These are phyloP conservation scores for Chlamydomonas eustigma DNA, from an alignment of 139 green algal species.

Conservation along the genomic window DNA sequence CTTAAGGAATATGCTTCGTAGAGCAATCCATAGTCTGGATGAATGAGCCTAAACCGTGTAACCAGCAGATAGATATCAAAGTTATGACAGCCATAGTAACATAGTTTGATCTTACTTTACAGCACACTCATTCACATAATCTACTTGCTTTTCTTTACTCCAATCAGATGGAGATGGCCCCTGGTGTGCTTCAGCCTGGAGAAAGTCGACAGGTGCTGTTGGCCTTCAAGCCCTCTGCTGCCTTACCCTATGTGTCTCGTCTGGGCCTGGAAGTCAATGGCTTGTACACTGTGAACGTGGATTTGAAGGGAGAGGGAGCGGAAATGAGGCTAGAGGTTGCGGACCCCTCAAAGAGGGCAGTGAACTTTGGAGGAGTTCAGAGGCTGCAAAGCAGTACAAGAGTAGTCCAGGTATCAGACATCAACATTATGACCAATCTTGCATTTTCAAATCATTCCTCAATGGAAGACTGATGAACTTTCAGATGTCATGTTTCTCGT, in stretches of 20 bases:
- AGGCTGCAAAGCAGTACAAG: slow-evolving; percentile 23
- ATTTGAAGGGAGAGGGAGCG: slow-evolving; percentile 51
- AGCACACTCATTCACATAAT: no score
- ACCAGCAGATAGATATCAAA: no score
- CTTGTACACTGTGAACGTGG: slow-evolving; percentile 64
- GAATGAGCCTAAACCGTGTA: no score
- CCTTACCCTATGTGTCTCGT: slow-evolving; percentile 24
- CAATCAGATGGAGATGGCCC: slow-evolving; percentile 17
- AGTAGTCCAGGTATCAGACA: slow-evolving; percentile 32
- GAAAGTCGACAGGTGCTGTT: slow-evolving; percentile 44
- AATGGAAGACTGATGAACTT: no score
- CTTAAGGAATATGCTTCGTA: no score
- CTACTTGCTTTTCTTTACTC: no score
- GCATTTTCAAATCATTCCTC: no score
- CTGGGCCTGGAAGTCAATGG: slow-evolving; percentile 71
- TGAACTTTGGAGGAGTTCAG: slow-evolving; percentile 57
- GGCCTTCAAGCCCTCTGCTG: slow-evolving; percentile 49
- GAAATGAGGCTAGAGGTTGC: slow-evolving; percentile 57
- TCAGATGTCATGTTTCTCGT: no score
- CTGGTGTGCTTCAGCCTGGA: slow-evolving; percentile 47
- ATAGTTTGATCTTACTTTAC: no score
- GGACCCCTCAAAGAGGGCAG: slow-evolving; percentile 41
- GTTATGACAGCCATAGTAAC: no score
- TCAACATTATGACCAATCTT: no score
- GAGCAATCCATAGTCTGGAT: no score